These are phyloP conservation scores for Penicillium expansum DNA, from an alignment of 2,329 filamentous ascomycete species.

Conservation along the genomic window DNA sequence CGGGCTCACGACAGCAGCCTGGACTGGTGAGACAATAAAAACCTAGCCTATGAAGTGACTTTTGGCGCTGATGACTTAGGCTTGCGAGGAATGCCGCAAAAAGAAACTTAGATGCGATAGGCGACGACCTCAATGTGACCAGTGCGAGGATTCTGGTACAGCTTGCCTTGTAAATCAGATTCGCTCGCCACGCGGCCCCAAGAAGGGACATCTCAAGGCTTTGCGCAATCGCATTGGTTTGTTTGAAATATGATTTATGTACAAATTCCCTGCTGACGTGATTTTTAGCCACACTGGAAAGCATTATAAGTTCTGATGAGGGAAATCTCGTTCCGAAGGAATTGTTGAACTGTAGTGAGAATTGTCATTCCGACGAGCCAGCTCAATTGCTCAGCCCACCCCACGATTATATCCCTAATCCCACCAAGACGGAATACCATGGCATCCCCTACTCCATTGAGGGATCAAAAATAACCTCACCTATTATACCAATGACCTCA, in stretches of 20 bases:
- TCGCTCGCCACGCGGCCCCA: conserved; percentile 27
- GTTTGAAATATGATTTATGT: not conserved
- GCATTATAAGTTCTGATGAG: conserved; percentile 1
- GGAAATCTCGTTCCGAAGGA: not conserved
- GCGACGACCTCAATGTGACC: conserved; percentile 26
- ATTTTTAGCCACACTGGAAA: conserved; percentile 1
- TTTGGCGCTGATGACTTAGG: conserved; percentile 5
- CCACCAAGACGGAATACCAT: not conserved
- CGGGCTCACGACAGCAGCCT: conserved; percentile 6
- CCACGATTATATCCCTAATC: not conserved
- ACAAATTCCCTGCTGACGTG: not conserved
- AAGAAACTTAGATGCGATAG: conserved; percentile 32
- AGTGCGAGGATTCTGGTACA: conserved; percentile 29
- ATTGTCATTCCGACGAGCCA: not conserved
- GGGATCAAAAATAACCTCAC: not conserved
- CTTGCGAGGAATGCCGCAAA: conserved; percentile 32
- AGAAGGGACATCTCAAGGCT: conserved; percentile 30
- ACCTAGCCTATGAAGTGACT: not conserved
- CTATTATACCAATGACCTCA: not conserved
- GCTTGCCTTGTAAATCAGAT: conserved; percentile 29
- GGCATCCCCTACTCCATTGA: not conserved
- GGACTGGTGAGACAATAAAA: not conserved
- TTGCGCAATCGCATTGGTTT: conserved; percentile 30
- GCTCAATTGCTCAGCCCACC: not conserved
- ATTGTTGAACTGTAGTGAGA: not conserved